Evolutionary conservation across 345 rosid genomes (phyloP).

Genomic region (Raphanus sativus): DNA sequence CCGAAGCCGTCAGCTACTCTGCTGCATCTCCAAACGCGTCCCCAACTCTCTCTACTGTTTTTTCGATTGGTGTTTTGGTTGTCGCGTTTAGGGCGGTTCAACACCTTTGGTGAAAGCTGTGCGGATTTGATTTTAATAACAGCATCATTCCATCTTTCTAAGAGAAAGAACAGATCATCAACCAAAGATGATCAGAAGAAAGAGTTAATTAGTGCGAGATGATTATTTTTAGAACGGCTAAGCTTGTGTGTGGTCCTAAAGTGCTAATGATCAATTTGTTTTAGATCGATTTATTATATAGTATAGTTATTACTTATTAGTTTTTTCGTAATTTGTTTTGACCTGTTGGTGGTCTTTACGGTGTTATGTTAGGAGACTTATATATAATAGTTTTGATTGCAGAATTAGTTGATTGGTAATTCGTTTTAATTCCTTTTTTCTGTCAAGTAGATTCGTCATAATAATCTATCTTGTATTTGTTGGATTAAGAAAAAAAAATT

Average conservation of each 20-base stretch:
- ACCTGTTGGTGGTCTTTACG: background rate
- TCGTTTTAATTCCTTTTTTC: background rate
- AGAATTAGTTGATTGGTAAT: background rate
- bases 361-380: background rate
- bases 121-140: background rate
- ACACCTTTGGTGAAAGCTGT: constrained; percentile 22
- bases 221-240: background rate
- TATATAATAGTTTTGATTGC: background rate
- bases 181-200: background rate
- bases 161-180: background rate
- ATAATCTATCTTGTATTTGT: background rate
- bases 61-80: background rate
- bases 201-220: background rate
- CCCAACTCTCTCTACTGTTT: background rate
- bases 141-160: constrained; percentile 1
- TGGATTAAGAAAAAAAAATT: background rate
- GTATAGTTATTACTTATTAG: background rate
- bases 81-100: constrained; percentile 10
- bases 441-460: background rate
- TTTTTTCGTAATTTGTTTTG: background rate
- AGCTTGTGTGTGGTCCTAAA: background rate
- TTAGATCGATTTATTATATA: background rate
- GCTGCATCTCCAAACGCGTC: constrained; percentile 15
- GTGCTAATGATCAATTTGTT: background rate
- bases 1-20: constrained; percentile 39